Evolutionary conservation across 306 rosid genomes (phyloP).

Genomic region (Oemleria cerasiformis): DNA sequence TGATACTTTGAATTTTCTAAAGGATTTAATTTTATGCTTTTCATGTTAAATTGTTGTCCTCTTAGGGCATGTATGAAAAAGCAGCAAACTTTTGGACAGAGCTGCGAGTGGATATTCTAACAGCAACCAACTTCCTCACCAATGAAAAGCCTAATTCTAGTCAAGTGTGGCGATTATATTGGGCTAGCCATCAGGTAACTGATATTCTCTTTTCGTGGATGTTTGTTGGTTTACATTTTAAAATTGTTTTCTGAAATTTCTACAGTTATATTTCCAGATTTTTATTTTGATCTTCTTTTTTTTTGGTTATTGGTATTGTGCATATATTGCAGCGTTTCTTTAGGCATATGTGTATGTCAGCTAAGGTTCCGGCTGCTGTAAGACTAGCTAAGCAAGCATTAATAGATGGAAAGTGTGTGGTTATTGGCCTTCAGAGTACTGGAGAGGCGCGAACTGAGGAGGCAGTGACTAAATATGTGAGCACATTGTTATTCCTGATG

Average conservation of each 20-base stretch:
- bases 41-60: constrained; percentile 13
- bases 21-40: neutral
- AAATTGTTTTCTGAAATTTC: neutral
- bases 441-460: constrained; percentile 99
- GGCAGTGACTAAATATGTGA: constrained; percentile 93
- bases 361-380: constrained; percentile 95
- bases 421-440: constrained; percentile 98
- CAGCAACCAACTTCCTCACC: constrained; percentile 63
- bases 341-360: constrained; percentile 98
- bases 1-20: neutral
- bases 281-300: constrained; percentile 7
- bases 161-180: constrained; percentile 92
- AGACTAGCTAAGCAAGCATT: constrained; percentile 86
- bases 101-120: constrained; percentile 72
- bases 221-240: neutral
- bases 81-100: constrained; percentile 97
- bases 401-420: constrained; percentile 76
- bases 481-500: constrained; percentile 35
- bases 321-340: constrained; percentile 83
- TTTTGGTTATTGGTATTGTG: constrained; percentile 24
- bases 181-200: constrained; percentile 99
- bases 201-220: neutral
- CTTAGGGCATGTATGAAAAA: constrained; percentile 77
- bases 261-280: constrained; percentile 7
- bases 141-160: constrained; percentile 74